Percentiles rank a stretch among this genome's conserved stretches.
These are phyloP conservation scores for Hypericum perforatum DNA, from an alignment of 345 rosid species.

Conservation along the genomic window DNA sequence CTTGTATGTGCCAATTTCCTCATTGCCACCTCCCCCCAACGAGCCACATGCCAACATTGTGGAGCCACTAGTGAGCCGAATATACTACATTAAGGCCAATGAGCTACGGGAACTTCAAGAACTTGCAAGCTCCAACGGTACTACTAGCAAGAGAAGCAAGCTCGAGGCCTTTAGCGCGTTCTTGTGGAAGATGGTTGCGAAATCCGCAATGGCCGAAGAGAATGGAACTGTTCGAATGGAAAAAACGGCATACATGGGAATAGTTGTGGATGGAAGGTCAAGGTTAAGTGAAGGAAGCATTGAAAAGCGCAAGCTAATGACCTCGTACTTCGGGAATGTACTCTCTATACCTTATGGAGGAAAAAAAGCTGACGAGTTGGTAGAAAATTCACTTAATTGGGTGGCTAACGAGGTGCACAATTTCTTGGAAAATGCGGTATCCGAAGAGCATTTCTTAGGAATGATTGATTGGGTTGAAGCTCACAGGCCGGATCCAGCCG, in stretches of 20 bases:
- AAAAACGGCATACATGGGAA: constrained; percentile 38
- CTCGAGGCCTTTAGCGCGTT: constrained; percentile 57
- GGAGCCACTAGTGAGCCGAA: constrained; percentile 39
- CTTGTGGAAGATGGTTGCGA: constrained; percentile 60
- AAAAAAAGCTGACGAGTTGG: constrained; percentile 24
- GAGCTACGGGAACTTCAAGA: constrained; percentile 29
- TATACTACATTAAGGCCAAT: constrained; percentile 34
- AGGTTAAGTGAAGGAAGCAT: constrained; percentile 20
- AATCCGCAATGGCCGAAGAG: constrained; percentile 10
- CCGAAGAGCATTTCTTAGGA: constrained; percentile 56
- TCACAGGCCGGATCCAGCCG: constrained; percentile 38
- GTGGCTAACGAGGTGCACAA: constrained; percentile 49
- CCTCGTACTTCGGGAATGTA: constrained; percentile 52
- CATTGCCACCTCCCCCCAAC: constrained; percentile 35
- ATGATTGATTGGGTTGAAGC: constrained; percentile 77
- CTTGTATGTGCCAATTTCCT: constrained; percentile 40
- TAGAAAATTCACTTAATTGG: constrained; percentile 36
- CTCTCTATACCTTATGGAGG: constrained; percentile 53
- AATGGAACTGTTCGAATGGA: neutral
- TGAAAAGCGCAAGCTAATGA: constrained; percentile 11
- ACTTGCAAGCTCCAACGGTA: constrained; percentile 26
- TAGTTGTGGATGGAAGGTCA: constrained; percentile 61
- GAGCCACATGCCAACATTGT: constrained; percentile 1
- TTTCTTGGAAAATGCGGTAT: constrained; percentile 27
- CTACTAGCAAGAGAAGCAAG: constrained; percentile 32